Conservation (phyloP, 495 filamentous ascomycete genomes). For the Durotheca rogersii region DNA sequence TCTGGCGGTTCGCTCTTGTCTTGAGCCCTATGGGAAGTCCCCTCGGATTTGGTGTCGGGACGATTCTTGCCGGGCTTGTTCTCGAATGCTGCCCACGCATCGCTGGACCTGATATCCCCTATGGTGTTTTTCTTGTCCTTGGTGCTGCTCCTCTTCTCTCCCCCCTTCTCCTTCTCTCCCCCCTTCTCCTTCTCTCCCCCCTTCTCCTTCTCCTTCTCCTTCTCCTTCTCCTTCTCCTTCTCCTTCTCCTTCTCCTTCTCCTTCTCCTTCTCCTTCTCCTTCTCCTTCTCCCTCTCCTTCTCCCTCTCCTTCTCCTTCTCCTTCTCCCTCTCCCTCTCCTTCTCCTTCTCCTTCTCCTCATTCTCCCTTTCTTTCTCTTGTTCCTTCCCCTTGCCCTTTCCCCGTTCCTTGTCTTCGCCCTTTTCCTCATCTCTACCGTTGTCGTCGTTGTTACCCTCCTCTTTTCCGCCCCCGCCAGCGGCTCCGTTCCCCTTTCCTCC, state of each 20-base stretch:
- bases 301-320: constrained; percentile 47
- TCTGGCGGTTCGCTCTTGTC: constrained; percentile 22
- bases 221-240: too few species aligned
- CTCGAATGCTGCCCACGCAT: constrained; percentile 36
- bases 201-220: constrained; percentile 32
- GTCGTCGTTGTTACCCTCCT: constrained; percentile 18
- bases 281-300: constrained; percentile 48
- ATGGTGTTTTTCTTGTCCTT: constrained; percentile 23
- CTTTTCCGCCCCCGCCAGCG: constrained; percentile 34
- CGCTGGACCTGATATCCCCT: constrained; percentile 23
- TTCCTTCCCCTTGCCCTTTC: constrained; percentile 31
- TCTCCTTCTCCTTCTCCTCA: too few species aligned
- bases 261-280: too few species aligned
- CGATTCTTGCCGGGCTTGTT: constrained; percentile 49
- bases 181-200: constrained; percentile 38
- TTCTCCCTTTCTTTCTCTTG: constrained; percentile 39
- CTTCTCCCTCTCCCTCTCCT: too few species aligned
- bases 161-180: constrained; percentile 23
- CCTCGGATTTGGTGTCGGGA: constrained; percentile 20
- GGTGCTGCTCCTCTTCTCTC: too few species aligned
- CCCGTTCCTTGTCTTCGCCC: constrained; percentile 32
- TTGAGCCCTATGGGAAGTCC: constrained; percentile 30
- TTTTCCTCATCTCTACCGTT: constrained; percentile 22
- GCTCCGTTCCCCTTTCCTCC: constrained; percentile 28
- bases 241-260: too few species aligned